phyloP scores from a whole-genome alignment of 1,284 basidiomycete species.

The Rhodotorula sp. region DNA sequence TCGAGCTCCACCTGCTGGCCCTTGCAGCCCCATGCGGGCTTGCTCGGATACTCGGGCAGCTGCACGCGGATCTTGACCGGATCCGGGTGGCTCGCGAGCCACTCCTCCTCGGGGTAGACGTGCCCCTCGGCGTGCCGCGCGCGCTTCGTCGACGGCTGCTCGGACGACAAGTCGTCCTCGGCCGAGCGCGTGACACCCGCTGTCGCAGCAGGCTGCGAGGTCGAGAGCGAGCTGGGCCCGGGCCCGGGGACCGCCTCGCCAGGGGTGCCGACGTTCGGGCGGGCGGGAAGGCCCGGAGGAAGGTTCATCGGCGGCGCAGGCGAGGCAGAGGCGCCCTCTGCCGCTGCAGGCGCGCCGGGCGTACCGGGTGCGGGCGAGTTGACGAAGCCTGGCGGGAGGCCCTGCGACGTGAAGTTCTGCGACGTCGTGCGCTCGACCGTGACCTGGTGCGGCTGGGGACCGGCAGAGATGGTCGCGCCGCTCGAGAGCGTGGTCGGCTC shows the following conservation, averaged over 20 bases:
- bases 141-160: slow-evolving; percentile 72
- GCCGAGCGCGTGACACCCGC: slow-evolving; percentile 30
- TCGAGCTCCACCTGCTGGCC: slow-evolving; percentile 76
- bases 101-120: slow-evolving; percentile 76
- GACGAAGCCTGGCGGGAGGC: slow-evolving; percentile 55
- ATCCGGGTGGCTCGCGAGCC: slow-evolving; percentile 84
- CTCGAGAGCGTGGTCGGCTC: slow-evolving; percentile 50
- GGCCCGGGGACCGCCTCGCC: slow-evolving; percentile 30
- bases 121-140: slow-evolving; percentile 77
- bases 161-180: slow-evolving; percentile 54
- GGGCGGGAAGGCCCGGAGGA: slow-evolving; percentile 29
- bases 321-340: not conserved
- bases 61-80: slow-evolving; percentile 80
- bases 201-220: not conserved
- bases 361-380: slow-evolving; percentile 46
- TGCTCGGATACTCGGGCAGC: slow-evolving; percentile 71
- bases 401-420: slow-evolving; percentile 56
- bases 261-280: slow-evolving; percentile 23
- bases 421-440: slow-evolving; percentile 12
- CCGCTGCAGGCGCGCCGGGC: not conserved
- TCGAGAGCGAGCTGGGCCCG: not conserved
- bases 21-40: slow-evolving; percentile 88
- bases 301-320: slow-evolving; percentile 6
- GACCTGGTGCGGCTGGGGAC: slow-evolving; percentile 40
- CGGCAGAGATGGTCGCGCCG: slow-evolving; percentile 52